Percentiles rank a stretch among this genome's conserved stretches.
Conservation (phyloP, 139 green algal species). For the Chlorella vulgaris region DNA sequence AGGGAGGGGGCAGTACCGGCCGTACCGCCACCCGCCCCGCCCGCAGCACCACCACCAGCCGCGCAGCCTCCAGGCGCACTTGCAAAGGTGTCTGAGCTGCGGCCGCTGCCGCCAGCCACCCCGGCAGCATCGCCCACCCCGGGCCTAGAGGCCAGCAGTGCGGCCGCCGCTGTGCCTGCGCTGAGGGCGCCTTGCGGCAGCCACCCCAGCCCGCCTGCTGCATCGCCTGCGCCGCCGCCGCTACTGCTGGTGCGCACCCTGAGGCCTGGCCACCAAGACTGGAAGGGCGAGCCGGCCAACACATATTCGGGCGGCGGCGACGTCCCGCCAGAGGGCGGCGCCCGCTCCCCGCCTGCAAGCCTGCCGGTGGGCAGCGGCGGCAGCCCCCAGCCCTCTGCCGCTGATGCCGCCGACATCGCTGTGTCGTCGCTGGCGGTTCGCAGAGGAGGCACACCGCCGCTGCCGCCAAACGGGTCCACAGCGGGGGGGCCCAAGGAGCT, state of each 20-base stretch:
- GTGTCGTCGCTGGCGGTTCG: neutral
- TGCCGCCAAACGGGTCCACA: neutral
- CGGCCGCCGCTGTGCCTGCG: too few species aligned
- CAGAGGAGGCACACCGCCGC: neutral
- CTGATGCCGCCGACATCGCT: neutral
- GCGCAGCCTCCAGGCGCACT: too few species aligned
- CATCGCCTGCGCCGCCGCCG: neutral
- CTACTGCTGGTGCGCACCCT: constrained; percentile 13
- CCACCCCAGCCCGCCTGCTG: too few species aligned
- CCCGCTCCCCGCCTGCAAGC: neutral
- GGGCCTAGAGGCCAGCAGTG: too few species aligned
- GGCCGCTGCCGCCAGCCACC: neutral
- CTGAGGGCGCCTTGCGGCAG: too few species aligned
- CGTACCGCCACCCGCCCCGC: neutral
- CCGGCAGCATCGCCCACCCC: too few species aligned
- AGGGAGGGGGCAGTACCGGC: too few species aligned
- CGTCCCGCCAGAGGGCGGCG: neutral
- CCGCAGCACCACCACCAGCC: too few species aligned
- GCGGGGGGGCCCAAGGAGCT: neutral
- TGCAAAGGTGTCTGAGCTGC: too few species aligned
- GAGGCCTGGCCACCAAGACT: constrained; percentile 19
- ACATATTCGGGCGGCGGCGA: neutral
- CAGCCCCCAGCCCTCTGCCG: neutral
- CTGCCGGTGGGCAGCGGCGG: neutral
- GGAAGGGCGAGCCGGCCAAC: neutral